Base-by-base conservation (phyloP, 1,284 basidiomycete species). In the Ganoderma multipileum region DNA sequence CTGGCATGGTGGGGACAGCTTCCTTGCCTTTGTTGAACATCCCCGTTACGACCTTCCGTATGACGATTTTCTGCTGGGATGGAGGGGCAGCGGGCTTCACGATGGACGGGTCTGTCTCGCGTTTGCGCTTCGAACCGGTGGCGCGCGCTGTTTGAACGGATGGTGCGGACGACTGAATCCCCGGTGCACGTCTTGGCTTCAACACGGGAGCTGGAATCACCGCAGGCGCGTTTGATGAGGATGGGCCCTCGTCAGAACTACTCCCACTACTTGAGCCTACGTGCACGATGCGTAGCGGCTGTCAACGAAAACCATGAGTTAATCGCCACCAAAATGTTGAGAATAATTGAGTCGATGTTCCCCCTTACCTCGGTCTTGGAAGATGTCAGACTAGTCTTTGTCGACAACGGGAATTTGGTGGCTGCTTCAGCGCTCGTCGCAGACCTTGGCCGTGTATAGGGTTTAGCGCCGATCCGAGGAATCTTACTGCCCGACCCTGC, bases 391-490 rank as follows among this genome's bases (percentile, higher is more conserved):
- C 42, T 41, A 9, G 69, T 63, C 44, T 66, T 64, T 2, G 64
- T 26, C 4, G 62, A 68, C 1, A 70, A 68, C 12, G 65, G 69
- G 11, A 67, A 54, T 28, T 71, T 71, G 62, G 65, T 68, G 18
- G 61, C 11, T n/a, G 58, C 50, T 2, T 62, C 38, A 16, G 65
- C 65, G 28, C 23, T 60, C 3, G 38, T 26, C 58, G 38, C 66
- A 4, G 67, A 41, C 41, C 70, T 75, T 7, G 75, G 72, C 26
- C 71, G 83, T 33, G 85, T 80, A 77, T 93, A 93, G 0, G 91
- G 91, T 70, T 92, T 92, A 20, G 79, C 77, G 38, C 87, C 88
- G 63, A 90, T 88, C 64, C 92, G 82, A 8, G 92, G 91, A 72
- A 93, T 93, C 77, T 84, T 86, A 77, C 91, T 92, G 0, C 74